Conservation (phyloP, 441 rosid species). For the Omphalea diandra region DNA sequence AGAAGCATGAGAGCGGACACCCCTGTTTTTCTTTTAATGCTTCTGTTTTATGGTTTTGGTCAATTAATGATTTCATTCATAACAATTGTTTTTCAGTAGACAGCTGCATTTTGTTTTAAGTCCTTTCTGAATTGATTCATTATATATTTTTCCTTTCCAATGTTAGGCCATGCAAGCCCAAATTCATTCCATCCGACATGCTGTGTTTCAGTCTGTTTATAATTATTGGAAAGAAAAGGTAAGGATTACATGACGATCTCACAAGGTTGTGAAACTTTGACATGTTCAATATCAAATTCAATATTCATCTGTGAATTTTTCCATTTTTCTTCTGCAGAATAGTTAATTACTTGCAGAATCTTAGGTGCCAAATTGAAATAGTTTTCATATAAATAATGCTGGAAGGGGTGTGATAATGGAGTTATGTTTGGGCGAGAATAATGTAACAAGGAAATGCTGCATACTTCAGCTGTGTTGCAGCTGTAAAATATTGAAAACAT, state of each 20-base stretch:
- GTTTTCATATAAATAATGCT: not conserved
- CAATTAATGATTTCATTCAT: not conserved
- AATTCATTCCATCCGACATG: constrained; percentile 52
- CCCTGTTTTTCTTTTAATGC: not conserved
- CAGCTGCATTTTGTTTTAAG: not conserved
- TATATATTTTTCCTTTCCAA: constrained; percentile 20
- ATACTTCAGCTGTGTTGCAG: not conserved
- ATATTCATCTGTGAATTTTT: not conserved
- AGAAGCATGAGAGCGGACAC: not conserved
- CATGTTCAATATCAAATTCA: not conserved
- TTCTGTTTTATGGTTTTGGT: not conserved
- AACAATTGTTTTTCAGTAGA: constrained; percentile 11
- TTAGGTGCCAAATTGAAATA: not conserved
- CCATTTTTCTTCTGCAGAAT: not conserved
- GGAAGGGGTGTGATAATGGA: not conserved
- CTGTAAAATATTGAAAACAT: not conserved
- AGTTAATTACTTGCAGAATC: not conserved
- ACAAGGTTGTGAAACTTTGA: constrained; percentile 5
- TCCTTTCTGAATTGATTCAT: not conserved
- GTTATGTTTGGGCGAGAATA: not conserved
- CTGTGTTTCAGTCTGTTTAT: constrained; percentile 69
- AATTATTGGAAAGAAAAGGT: constrained; percentile 97
- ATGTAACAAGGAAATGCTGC: not conserved
- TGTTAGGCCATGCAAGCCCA: constrained; percentile 75
- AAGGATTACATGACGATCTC: constrained; percentile 13